Evolutionary conservation across 1,139 yeast genomes (phyloP), one percentile per base, ranked within the genome.

Genomic region (Yamadazyma epiphylla): DNA sequence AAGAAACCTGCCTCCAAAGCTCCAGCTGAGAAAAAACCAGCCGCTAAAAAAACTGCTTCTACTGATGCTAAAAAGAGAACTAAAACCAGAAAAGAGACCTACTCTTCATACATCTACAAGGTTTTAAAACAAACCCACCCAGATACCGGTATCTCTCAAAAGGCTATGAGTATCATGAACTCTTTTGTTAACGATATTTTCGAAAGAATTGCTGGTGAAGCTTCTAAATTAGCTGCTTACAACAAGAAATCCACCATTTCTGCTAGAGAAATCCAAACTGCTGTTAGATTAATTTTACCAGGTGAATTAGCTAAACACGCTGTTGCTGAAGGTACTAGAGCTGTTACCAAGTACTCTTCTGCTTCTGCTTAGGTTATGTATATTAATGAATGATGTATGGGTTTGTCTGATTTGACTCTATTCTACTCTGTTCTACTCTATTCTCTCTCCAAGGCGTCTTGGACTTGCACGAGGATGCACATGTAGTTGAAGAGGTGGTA

Each of bases 241-340:
- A 91, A 91, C 87, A 91, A 91, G 81, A 89, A 89, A 75, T 88
- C 96, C 37, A 91, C 98, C 60, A 91, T 91, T 60, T 88, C 97
- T 47, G 95, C 98, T 39, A 88, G 98, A 77, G 98, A 91, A 74
- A 91, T 91, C 61, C 98, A 91, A 74, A 91, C 97, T 53, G 96
- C 98, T 52, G 98, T 91, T 54, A 86, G 97, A 80, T 83, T 91
- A 63, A 91, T 91, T 72, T 84, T 91, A 58, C 98, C 98, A 50
- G 98, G 98, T 80, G 98, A 91, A 76, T 81, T 91, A 69, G 96
- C 98, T 52, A 91, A 89, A 80, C 97, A 89, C 72, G 96, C 97
- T 58, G 96, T 88, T 56, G 85, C 96, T 55, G 97, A 89, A 74
- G 97, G 97, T 80, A 89, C 97, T 57, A 88, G 96, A 83, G 96